phyloP scores from a whole-genome alignment of 2,329 filamentous ascomycete genomes.

The Calonectria montana region DNA sequence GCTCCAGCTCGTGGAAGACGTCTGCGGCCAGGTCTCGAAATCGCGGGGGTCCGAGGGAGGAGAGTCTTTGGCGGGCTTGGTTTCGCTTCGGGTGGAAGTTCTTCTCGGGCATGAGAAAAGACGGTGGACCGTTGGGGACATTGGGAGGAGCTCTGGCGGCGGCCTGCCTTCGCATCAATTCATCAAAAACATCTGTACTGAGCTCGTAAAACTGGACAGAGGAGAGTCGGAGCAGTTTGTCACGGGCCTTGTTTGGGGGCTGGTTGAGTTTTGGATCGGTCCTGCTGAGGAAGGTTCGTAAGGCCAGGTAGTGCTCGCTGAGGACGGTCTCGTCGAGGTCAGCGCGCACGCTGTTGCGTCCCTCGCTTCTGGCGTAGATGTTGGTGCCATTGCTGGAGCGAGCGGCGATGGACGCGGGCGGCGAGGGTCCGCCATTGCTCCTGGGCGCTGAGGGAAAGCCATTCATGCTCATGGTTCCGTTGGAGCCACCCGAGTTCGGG shows the following conservation, averaged over 20 bases:
- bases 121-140: slow-evolving; percentile 68
- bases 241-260: slow-evolving; percentile 88
- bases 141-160: slow-evolving; percentile 66
- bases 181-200: slow-evolving; percentile 97
- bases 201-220: slow-evolving; percentile 96
- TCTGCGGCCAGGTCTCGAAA: slow-evolving; percentile 95
- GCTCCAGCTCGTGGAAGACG: slow-evolving; percentile 94
- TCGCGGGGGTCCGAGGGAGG: slow-evolving; percentile 84
- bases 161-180: slow-evolving; percentile 87
- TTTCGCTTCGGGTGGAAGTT: slow-evolving; percentile 97
- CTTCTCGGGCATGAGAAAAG: slow-evolving; percentile 84
- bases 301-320: slow-evolving; percentile 82
- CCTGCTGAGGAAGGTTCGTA: slow-evolving; percentile 81
- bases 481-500: slow-evolving; percentile 74
- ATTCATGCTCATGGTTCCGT: slow-evolving; percentile 69
- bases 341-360: slow-evolving; percentile 64
- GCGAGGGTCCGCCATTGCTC: slow-evolving; percentile 76
- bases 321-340: slow-evolving; percentile 75
- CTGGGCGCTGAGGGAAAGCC: slow-evolving; percentile 67
- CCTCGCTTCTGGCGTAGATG: slow-evolving; percentile 73
- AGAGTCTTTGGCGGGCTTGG: slow-evolving; percentile 95
- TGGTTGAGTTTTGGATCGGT: slow-evolving; percentile 81
- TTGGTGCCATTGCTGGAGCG: slow-evolving; percentile 85
- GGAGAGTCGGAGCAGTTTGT: slow-evolving; percentile 92
- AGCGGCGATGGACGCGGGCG: slow-evolving; percentile 87